phyloP scores from a whole-genome alignment of 306 rosid species.

The Echinosophora koreensis region DNA sequence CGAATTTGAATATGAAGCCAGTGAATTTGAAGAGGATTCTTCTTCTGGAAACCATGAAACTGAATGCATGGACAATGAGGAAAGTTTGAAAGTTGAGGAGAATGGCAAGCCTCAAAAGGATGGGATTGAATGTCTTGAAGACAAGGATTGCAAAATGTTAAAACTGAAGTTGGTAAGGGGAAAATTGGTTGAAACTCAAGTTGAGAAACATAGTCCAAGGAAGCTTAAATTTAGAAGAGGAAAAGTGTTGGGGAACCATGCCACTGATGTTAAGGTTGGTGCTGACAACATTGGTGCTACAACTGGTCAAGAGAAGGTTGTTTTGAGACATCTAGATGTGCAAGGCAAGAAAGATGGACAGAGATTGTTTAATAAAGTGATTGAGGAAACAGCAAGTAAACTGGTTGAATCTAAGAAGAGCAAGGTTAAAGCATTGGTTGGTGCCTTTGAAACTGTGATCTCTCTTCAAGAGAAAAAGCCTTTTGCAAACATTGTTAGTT shows the following conservation, averaged over 20 bases:
- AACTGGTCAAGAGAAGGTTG: conserved; percentile 59
- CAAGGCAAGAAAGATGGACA: conserved; percentile 69
- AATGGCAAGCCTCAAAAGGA: conserved; percentile 48
- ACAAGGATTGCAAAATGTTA: conserved; percentile 46
- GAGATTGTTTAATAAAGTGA: conserved; percentile 70
- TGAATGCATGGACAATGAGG: conserved; percentile 51
- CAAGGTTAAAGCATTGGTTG: conserved; percentile 92
- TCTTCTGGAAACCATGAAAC: conserved; percentile 46
- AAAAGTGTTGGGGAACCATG: conserved; percentile 55
- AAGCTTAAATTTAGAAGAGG: conserved; percentile 64
- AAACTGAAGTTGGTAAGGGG: conserved; percentile 59
- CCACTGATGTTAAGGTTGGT: conserved; percentile 41
- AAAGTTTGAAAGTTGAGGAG: conserved; percentile 46
- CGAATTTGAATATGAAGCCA: conserved; percentile 57
- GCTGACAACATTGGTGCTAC: conserved; percentile 31
- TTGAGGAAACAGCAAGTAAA: conserved; percentile 86
- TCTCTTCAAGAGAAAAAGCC: conserved; percentile 75
- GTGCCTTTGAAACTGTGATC: conserved; percentile 88
- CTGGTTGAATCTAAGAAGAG: conserved; percentile 68
- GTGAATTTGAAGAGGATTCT: conserved; percentile 57
- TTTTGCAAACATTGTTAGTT: conserved; percentile 46
- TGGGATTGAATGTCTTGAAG: conserved; percentile 49
- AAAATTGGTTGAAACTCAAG: conserved; percentile 53
- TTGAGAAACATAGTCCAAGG: conserved; percentile 53
- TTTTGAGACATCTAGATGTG: conserved; percentile 77